Percentiles rank a stretch among this genome's conserved stretches.
phyloP scores from a whole-genome alignment of 441 rosid species.

The Erysimum pusillum region DNA sequence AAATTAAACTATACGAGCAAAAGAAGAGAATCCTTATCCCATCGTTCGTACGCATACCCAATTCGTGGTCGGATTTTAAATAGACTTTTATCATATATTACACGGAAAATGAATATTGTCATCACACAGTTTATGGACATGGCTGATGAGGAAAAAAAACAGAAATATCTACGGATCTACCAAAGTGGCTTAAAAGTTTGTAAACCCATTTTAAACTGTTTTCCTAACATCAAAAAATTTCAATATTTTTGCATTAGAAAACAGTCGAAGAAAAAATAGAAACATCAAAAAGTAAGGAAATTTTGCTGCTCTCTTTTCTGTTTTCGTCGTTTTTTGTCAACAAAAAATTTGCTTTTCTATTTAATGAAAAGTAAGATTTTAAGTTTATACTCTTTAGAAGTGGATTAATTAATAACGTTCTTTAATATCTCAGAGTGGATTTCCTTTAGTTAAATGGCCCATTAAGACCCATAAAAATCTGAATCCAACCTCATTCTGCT shows the following conservation, averaged over 20 bases:
- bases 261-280: no score
- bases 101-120: background rate
- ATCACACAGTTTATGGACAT: background rate
- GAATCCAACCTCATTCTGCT: no score
- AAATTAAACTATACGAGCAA: background rate
- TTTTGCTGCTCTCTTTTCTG: background rate
- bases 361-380: no score
- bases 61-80: background rate
- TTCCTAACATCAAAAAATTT: background rate
- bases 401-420: no score
- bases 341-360: background rate
- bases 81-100: no score
- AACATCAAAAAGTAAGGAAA: no score
- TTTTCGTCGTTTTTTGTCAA: no score
- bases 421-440: no score
- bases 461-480: no score
- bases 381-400: no score
- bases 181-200: background rate
- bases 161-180: background rate
- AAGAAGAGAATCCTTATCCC: slow-evolving; percentile 6
- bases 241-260: no score
- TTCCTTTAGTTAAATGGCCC: no score
- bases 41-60: slow-evolving; percentile 8
- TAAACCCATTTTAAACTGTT: background rate
- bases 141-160: background rate